Percentiles rank a stretch among this genome's conserved stretches.
Conservation (phyloP, 441 rosid species). For the Gossypium schwendimanii region DNA sequence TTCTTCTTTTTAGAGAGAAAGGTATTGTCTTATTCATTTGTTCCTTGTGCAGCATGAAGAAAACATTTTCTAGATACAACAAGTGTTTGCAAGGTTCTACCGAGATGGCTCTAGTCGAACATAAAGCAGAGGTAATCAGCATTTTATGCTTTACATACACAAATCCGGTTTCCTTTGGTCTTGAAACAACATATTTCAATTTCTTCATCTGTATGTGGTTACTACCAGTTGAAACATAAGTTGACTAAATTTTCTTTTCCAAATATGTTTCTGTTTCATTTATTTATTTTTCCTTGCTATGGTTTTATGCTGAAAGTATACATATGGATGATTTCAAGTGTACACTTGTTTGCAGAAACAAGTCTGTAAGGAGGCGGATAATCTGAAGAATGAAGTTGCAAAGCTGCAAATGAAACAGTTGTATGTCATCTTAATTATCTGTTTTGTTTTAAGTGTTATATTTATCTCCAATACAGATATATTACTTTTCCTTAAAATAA, state of each 20-base stretch:
- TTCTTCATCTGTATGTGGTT: background rate
- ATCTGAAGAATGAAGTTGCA: constrained; percentile 53
- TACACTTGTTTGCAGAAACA: constrained; percentile 32
- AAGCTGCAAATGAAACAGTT: constrained; percentile 63
- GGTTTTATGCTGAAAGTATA: background rate
- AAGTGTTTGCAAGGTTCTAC: constrained; percentile 43
- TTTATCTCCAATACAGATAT: background rate
- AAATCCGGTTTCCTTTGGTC: background rate
- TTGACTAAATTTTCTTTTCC: background rate
- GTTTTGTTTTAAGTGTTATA: background rate
- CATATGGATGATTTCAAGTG: constrained; percentile 4
- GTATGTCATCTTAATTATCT: constrained; percentile 36
- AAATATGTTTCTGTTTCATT: constrained; percentile 2
- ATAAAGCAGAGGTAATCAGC: constrained; percentile 44
- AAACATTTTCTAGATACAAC: constrained; percentile 62
- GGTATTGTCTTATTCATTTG: background rate
- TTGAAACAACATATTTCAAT: background rate
- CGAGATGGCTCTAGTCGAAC: constrained; percentile 34
- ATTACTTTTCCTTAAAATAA: constrained; percentile 6
- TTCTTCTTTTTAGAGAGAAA: background rate
- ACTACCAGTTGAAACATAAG: background rate
- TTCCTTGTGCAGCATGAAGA: constrained; percentile 60
- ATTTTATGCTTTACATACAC: background rate
- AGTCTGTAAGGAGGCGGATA: constrained; percentile 42
- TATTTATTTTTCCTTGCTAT: background rate